Evolutionary conservation across 2,329 filamentous ascomycete genomes (phyloP), one percentile per base, ranked within the genome.

Genomic region (Drechslerella dactyloides): DNA sequence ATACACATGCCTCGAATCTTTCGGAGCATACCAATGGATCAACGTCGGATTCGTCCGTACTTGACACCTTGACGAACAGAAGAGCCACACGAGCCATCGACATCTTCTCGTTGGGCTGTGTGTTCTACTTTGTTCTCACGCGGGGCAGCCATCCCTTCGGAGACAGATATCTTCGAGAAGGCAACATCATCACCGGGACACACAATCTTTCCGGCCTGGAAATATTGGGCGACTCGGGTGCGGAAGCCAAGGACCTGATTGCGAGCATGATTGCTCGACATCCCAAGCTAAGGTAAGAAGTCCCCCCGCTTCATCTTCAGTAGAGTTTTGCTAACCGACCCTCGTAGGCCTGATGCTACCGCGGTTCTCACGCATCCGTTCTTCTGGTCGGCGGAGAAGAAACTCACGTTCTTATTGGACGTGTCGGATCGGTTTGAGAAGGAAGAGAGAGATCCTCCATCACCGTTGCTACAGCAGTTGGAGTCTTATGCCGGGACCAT

Each of bases 41-140:
- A 13, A 85, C 84, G n/a, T 81, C 85, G 3, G 83, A 85, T 7
- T 83, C 82, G 44, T 82, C 86, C 11, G 85, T 86, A 17, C 81
- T 86, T 19, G 79, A 85, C 82, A 81, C 83, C 77, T 75, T 83
- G 55, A 84, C 82, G 2, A 87, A 86, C 75, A 88, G 92, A 69
- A 90, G 94, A 57, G 93, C 96, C 5, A 99, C 96, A 51, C 89
- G 94, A 51, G 91, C 94, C 7, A 97, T 97, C 73, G 94, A 99
- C 78, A 96, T 99, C 24, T 99, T 99, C 81, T 96, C 93, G 0
- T 85, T 99, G 37, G 94, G 94, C 0, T 89, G 96, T 59, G 92
- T 99, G n/a, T 99, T 97, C 82, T 97, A 93, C 81, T 99, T 97
- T 79, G 93, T 97, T n/a, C 84, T 99, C 69, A 97, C 93, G 1